These are phyloP conservation scores for Zasmidium angulare DNA, from an alignment of 2,329 filamentous ascomycete species.

Conservation along the genomic window DNA sequence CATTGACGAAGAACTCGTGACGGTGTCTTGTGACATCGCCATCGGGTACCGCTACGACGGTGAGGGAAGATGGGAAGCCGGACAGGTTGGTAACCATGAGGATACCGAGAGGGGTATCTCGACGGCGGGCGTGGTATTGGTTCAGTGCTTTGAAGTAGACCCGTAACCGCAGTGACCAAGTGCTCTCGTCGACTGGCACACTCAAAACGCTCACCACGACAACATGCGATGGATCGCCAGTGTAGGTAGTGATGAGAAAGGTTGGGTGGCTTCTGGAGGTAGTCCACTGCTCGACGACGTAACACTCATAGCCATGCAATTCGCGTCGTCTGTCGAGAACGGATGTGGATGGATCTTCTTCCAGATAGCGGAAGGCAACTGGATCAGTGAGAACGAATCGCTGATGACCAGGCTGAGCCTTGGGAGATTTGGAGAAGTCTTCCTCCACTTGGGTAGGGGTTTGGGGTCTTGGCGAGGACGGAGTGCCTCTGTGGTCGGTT, in stretches of 20 bases:
- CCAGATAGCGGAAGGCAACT: slow-evolving; percentile 71
- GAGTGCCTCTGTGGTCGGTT: slow-evolving; percentile 7
- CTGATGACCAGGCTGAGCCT: slow-evolving; percentile 45
- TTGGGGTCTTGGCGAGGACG: slow-evolving; percentile 13
- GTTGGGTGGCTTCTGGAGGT: slow-evolving; percentile 89
- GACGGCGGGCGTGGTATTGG: slow-evolving; percentile 79
- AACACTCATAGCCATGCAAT: slow-evolving; percentile 84
- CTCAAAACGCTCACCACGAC: slow-evolving; percentile 79
- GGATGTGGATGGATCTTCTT: slow-evolving; percentile 75
- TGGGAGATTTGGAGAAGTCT: background rate
- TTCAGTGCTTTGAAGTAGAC: slow-evolving; percentile 85
- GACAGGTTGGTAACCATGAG: slow-evolving; percentile 94
- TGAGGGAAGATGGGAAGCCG: slow-evolving; percentile 86
- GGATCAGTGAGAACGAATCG: slow-evolving; percentile 66
- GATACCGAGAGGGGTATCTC: slow-evolving; percentile 78
- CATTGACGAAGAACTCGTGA: slow-evolving; percentile 87
- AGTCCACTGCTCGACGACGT: slow-evolving; percentile 96
- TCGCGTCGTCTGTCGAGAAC: slow-evolving; percentile 70
- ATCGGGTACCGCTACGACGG: slow-evolving; percentile 85
- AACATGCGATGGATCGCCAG: slow-evolving; percentile 75
- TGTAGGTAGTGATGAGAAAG: slow-evolving; percentile 89
- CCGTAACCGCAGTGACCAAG: slow-evolving; percentile 76
- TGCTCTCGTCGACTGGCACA: slow-evolving; percentile 74
- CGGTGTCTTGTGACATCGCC: slow-evolving; percentile 80
- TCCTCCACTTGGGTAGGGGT: slow-evolving; percentile 12